Conservation (phyloP, 805 yeast species). For the Wickerhamiella musiphila region DNA sequence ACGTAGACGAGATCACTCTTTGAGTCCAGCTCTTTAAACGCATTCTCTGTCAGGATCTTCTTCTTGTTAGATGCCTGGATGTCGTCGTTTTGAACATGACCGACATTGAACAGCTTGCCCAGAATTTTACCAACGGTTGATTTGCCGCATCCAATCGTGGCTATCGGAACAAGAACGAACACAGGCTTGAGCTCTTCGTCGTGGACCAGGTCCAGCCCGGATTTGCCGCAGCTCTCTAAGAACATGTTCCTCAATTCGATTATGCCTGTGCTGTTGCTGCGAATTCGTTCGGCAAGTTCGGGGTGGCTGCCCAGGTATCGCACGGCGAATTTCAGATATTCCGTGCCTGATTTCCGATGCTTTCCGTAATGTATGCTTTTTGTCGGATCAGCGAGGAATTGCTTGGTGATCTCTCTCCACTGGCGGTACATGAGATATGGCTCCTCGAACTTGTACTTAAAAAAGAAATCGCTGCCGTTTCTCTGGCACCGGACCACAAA, state of each 20-base stretch:
- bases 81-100: conserved; percentile 70
- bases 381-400: conserved; percentile 25
- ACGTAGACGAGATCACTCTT: conserved; percentile 38
- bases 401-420: conserved; percentile 72
- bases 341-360: conserved; percentile 43
- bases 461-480: conserved; percentile 39
- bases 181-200: conserved; percentile 22
- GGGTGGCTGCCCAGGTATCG: conserved; percentile 37
- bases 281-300: conserved; percentile 28
- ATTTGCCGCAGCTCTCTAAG: conserved; percentile 32
- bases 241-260: conserved; percentile 55
- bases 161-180: conserved; percentile 60
- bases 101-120: conserved; percentile 43
- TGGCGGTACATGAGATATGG: conserved; percentile 84
- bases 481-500: conserved; percentile 64
- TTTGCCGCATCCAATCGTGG: conserved; percentile 91
- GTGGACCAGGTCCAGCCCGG: conserved; percentile 34
- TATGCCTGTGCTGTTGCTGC: conserved; percentile 44
- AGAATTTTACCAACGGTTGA: conserved; percentile 63
- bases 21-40: conserved; percentile 21
- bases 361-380: conserved; percentile 21
- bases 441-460: conserved; percentile 88
- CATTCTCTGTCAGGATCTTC: conserved; percentile 7
- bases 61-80: conserved; percentile 21
- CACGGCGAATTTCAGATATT: conserved; percentile 51